Percentiles rank a stretch among this genome's conserved stretches.
Conservation (phyloP, 768 basidiomycete genomes). For the Mycena olivaceomarginata region DNA sequence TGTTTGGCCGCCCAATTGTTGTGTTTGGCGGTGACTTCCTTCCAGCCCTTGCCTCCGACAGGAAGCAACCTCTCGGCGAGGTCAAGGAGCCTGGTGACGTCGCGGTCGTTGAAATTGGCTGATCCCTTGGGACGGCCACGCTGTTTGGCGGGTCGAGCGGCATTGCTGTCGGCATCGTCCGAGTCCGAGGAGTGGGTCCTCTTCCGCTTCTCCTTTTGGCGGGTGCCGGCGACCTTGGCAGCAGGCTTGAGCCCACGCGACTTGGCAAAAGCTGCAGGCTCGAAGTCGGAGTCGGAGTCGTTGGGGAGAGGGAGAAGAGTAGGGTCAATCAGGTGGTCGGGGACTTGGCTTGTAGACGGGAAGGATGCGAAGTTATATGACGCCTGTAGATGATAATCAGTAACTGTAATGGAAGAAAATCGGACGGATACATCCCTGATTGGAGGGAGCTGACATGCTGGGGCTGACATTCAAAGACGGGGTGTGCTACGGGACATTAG, state of each 20-base stretch:
- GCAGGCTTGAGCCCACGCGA: neutral
- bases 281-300: neutral
- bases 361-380: too few relatives aligned
- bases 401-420: too few relatives aligned
- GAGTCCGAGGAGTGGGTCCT: neutral
- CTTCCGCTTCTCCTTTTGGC: constrained; percentile 17
- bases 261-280: neutral
- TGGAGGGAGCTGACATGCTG: too few relatives aligned
- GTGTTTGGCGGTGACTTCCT: neutral
- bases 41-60: neutral
- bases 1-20: too few relatives aligned
- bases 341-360: too few relatives aligned
- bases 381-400: too few relatives aligned
- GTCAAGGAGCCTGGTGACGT: neutral
- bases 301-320: neutral
- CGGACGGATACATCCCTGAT: too few relatives aligned
- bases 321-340: constrained; percentile 1
- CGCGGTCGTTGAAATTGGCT: neutral
- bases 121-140: too few relatives aligned
- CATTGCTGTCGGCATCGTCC: neutral
- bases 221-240: constrained; percentile 1
- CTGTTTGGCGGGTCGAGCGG: neutral
- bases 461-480: too few relatives aligned
- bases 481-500: too few relatives aligned
- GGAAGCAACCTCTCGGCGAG: neutral